Base-by-base conservation (phyloP, 306 rosid species). In the Malus sylvestris region DNA sequence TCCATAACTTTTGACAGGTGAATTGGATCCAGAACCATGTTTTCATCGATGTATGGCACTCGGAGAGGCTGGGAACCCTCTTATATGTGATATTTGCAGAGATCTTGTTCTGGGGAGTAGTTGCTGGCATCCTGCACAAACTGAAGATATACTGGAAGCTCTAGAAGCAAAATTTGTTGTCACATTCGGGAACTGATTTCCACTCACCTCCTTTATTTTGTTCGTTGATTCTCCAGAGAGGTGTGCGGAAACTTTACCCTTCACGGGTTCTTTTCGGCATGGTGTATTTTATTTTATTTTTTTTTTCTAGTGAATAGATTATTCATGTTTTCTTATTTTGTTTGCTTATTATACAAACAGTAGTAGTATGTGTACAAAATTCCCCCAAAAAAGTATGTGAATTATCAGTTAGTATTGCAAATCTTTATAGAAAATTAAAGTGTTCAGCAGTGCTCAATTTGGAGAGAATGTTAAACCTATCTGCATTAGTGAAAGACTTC, bases 21-120 rank as follows among this genome's bases (percentile, higher is more conserved):
- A 35, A 90, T 33, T 90, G 94, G 92, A 89, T 93, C 67, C 83
- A 86, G 53, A 27, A 83, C 42, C 93, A 90, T 75, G 94, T 88
- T 8, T 90, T 89, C 62, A 85, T 80, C 77, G 79, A 83, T 53
- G 91, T 90, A 60, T 93, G 93, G 94, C 86, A 89, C 71, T 89
- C 94, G 27, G 74, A 89, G 79, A 90, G 83, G 68, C 78, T 88
- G 19, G 98, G 96, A 78, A 91, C 97, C 60, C 80, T 93, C 60
- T 72, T 91, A 25, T 91, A 93, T 75, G 98, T 93, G 30, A 88
- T 93, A 59, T 93, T 89, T 84, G 96, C 88, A 45, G 91, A 91
- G 83, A 91, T 91, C 81, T 73, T 87, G 45, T 93, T 91, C 73
- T 91, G 94, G 97, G 86, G 68, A 30, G 89, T 93, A 70, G 91